A percentile compares a stretch with the other conserved stretches of the same genome.
These are phyloP conservation scores for Artemisia annua DNA, from an alignment of 129 eudicot genomes.

Conservation along the genomic window DNA sequence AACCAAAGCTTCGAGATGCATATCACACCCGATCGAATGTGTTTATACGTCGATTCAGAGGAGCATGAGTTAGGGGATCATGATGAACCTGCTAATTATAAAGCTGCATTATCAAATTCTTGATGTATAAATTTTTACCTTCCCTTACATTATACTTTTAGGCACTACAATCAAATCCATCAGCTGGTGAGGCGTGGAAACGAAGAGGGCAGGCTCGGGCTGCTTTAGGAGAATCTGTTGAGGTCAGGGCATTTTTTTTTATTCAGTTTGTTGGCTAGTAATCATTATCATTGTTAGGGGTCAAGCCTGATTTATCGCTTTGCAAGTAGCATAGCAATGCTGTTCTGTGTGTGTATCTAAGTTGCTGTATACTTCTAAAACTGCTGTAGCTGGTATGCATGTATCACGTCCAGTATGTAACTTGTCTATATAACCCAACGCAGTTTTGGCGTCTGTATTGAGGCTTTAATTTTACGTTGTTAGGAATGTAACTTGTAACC, in stretches of 20 bases:
- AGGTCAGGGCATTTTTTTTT: slow-evolving; percentile 47
- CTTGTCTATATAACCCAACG: slow-evolving; percentile 6
- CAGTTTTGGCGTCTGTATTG: slow-evolving; percentile 9
- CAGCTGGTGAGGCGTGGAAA: slow-evolving; percentile 99
- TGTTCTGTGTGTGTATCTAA: slow-evolving; percentile 10
- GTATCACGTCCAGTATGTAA: slow-evolving; percentile 15
- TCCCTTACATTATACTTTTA: slow-evolving; percentile 24
- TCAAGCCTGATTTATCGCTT: neutral
- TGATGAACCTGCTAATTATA: too few species aligned
- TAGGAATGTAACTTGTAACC: slow-evolving; percentile 11
- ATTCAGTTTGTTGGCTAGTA: slow-evolving; percentile 20
- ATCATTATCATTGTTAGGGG: neutral
- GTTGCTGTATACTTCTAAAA: slow-evolving; percentile 13
- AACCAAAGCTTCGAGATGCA: slow-evolving; percentile 21
- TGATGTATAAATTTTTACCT: neutral
- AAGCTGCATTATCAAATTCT: too few species aligned
- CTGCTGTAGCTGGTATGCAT: slow-evolving; percentile 12
- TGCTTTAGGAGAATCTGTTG: slow-evolving; percentile 91
- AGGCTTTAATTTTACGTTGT: slow-evolving; percentile 8
- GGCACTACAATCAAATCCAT: slow-evolving; percentile 91
- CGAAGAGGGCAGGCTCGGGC: slow-evolving; percentile 99
- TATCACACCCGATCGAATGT: neutral
- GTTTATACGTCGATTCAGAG: too few species aligned
- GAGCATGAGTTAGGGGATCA: too few species aligned
- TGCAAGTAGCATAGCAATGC: neutral